Conservation (phyloP, 192 early-diverging fungal species). For the Cetraspora pellucida region DNA sequence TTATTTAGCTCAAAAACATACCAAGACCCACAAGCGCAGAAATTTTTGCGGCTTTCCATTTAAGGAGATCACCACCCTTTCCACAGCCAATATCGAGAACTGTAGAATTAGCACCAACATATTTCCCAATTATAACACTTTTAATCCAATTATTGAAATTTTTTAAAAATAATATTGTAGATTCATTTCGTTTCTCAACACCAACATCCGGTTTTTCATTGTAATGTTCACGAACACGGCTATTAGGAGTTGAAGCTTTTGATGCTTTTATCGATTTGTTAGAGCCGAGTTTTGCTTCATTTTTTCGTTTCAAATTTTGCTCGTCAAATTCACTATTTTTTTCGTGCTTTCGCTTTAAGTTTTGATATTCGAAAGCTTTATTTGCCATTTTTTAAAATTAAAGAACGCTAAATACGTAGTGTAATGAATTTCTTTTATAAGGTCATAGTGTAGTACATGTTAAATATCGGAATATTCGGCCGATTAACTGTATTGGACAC, state of each 20-base stretch:
- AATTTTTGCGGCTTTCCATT: slow-evolving; percentile 76
- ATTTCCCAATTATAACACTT: slow-evolving; percentile 75
- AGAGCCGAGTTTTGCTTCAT: neutral
- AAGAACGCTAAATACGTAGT: too few species aligned
- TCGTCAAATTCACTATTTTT: too few species aligned
- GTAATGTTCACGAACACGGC: slow-evolving; percentile 72
- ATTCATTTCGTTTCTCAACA: slow-evolving; percentile 71
- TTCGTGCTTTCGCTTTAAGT: too few species aligned
- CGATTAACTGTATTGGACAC: too few species aligned
- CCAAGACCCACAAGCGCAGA: slow-evolving; percentile 77
- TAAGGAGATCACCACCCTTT: slow-evolving; percentile 88
- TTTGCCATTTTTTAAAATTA: too few species aligned
- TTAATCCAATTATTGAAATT: slow-evolving; percentile 99
- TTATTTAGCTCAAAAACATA: slow-evolving; percentile 34
- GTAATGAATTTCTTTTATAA: too few species aligned
- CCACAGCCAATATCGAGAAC: slow-evolving; percentile 95
- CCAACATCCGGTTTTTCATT: slow-evolving; percentile 85
- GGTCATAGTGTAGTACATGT: too few species aligned
- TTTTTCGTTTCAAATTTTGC: too few species aligned
- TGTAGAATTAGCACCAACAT: slow-evolving; percentile 52
- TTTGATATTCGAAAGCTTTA: too few species aligned
- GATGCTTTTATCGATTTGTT: neutral
- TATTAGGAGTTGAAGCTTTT: slow-evolving; percentile 6
- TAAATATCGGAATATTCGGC: too few species aligned
- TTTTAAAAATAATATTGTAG: slow-evolving; percentile 82